Percentiles rank a stretch among this genome's conserved stretches.
Evolutionary conservation across 768 basidiomycete genomes (phyloP).

Genomic region (Peribolospora baueri): DNA sequence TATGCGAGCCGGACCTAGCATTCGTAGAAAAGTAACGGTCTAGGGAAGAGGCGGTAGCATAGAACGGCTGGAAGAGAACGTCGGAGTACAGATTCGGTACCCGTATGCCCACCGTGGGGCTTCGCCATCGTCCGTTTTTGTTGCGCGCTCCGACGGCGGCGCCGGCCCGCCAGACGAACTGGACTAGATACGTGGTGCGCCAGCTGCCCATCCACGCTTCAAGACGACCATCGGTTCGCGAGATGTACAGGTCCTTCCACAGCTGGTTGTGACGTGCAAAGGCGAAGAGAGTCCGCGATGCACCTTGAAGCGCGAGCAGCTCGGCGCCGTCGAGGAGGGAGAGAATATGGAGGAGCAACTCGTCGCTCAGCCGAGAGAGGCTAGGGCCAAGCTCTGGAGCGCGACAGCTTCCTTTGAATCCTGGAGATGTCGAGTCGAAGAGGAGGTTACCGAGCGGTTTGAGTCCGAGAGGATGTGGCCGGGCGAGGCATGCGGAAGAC

Average conservation of each 20-base stretch:
- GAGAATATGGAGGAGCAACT: conserved; percentile 9
- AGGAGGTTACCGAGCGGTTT: conserved; percentile 7
- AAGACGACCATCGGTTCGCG: conserved; percentile 1
- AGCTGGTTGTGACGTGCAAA: conserved; percentile 5
- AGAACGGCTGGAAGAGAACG: conserved; percentile 11
- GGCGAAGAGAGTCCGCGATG: conserved; percentile 5
- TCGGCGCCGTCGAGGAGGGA: conserved; percentile 2
- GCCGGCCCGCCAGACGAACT: not conserved
- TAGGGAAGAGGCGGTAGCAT: conserved; percentile 4
- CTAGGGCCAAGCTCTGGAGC: conserved; percentile 2
- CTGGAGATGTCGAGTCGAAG: not conserved
- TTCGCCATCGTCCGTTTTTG: not conserved
- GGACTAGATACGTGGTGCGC: conserved; percentile 4
- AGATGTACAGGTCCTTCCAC: conserved; percentile 10
- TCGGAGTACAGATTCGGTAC: conserved; percentile 10
- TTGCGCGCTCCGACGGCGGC: not conserved
- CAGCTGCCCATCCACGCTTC: conserved; percentile 6
- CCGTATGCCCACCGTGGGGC: conserved; percentile 4
- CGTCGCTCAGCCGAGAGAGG: conserved; percentile 7
- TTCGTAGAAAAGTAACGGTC: not conserved
- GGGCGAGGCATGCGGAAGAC: too few relatives aligned
- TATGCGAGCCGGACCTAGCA: not conserved
- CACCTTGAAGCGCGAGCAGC: conserved; percentile 2
- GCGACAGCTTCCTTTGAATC: not conserved
- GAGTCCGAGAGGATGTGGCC: too few relatives aligned